Evolutionary conservation across 192 early-diverging fungal species (phyloP), one percentile per base, ranked within the genome.

Genomic region (Gamsiella multidivaricata): DNA sequence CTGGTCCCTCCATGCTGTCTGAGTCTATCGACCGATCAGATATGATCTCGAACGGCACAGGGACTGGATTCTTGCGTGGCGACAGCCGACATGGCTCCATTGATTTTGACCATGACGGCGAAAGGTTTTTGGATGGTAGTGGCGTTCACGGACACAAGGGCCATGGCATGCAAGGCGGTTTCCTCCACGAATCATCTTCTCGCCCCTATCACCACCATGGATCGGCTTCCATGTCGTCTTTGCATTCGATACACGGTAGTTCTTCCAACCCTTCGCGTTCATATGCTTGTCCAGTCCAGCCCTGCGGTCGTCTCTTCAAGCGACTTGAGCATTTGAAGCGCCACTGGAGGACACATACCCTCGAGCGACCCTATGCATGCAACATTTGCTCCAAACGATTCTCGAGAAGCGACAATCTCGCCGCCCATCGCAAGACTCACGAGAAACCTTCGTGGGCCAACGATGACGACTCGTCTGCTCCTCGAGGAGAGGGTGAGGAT

Each of bases 371-470:
- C 46, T 88, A 88, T 70, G 70, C 79, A 5, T 88, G 87, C 58
- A 61, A 34, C 18, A 61, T 83, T 17, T 88, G 87, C 57, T 80
- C 82, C 14, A 88, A 88, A 54, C 71, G 81, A 10, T 88, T 88
- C 56, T 88, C 87, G 15, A 58, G 87, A 50, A 83, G 82, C 6
- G 87, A 88, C 46, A 88, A 88, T 49, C 63, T 88, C 43, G 82
- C 87, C 32, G 85, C 86, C 33, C 87, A 88, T 79, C 79, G 81
- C 54, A 88, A 87, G 53, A 88, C 87, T 1, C 87, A 88, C 41
- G 84, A 86, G 33, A 76, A 76, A 29, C 58, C 72, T 51, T 66
- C 72, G 5, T 76, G 72, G 61, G 72, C 58, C 14, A 76, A 67
- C 23, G 72, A 76, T 22, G 72, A 76, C 15, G 72, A 76, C 33